These are phyloP conservation scores for Podochytrium sp. DNA, from an alignment of 192 early-diverging fungal genomes.

Conservation along the genomic window DNA sequence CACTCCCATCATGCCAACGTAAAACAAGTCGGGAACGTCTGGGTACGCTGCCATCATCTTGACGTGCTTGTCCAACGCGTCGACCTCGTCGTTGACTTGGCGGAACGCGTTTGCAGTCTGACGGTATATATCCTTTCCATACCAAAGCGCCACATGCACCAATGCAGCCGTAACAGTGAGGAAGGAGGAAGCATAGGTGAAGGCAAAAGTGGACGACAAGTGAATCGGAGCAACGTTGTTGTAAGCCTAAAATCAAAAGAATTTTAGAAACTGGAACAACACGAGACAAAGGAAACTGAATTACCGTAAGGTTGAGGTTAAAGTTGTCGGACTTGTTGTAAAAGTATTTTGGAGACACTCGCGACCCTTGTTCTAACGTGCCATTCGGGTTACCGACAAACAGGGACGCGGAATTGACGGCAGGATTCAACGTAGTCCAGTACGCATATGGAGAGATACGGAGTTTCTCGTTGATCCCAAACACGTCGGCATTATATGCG, in stretches of 20 bases:
- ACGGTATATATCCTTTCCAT: conserved; percentile 16
- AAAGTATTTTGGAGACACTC: conserved; percentile 7
- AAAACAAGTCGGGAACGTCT: conserved; percentile 33
- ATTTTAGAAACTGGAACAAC: too few relatives aligned
- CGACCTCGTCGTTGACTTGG: conserved; percentile 7
- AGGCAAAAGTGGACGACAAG: conserved; percentile 23
- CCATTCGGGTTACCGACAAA: conserved; percentile 15
- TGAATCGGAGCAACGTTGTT: conserved; percentile 24
- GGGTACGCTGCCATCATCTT: conserved; percentile 32
- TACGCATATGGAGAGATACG: neutral
- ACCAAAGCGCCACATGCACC: conserved; percentile 61
- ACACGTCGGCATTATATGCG: conserved; percentile 6
- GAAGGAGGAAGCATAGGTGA: conserved; percentile 38
- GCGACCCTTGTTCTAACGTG: neutral
- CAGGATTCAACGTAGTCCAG: neutral
- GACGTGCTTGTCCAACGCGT: neutral
- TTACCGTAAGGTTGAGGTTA: conserved; percentile 31
- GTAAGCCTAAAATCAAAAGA: conserved; percentile 16
- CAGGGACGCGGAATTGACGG: neutral
- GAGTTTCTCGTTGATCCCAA: conserved; percentile 10
- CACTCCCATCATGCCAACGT: conserved; percentile 14
- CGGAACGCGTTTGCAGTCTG: conserved; percentile 14
- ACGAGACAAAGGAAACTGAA: too few relatives aligned
- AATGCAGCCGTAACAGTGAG: conserved; percentile 59
- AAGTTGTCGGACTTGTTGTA: conserved; percentile 25